These are phyloP conservation scores for Puya raimondii DNA, from an alignment of 176 grass and related monocot genomes.

Conservation along the genomic window DNA sequence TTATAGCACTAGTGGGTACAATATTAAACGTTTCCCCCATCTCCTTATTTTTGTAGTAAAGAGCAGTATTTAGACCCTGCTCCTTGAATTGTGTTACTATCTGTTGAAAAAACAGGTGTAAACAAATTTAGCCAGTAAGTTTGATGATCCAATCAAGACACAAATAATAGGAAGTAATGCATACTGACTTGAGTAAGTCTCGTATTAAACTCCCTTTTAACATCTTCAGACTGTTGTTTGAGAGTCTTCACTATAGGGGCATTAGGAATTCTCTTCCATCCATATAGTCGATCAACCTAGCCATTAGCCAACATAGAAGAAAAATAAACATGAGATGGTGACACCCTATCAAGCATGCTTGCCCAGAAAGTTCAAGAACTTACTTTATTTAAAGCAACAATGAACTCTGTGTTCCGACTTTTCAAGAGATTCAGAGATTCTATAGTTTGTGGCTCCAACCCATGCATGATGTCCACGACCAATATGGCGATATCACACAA, in stretches of 20 bases:
- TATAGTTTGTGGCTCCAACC: conserved; percentile 86
- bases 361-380: conserved; percentile 12
- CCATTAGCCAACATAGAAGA: conserved; percentile 31
- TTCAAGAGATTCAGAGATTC: conserved; percentile 90
- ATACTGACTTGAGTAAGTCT: conserved; percentile 76
- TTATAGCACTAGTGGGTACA: conserved; percentile 91
- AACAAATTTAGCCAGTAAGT: conserved; percentile 4
- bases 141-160: background rate
- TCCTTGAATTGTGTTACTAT: conserved; percentile 82
- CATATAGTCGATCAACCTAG: conserved; percentile 96
- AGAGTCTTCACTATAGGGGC: conserved; percentile 73
- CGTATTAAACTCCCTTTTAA: conserved; percentile 85
- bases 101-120: conserved; percentile 27
- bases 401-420: conserved; percentile 65
- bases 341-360: conserved; percentile 2
- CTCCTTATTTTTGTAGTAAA: conserved; percentile 94
- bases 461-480: conserved; percentile 98
- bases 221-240: conserved; percentile 80
- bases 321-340: conserved; percentile 16
- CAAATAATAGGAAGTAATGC: conserved; percentile 7
- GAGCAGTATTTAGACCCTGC: conserved; percentile 89
- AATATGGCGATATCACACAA: conserved; percentile 95
- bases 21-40: conserved; percentile 90
- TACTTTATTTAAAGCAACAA: conserved; percentile 98
- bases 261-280: conserved; percentile 64